Evolutionary conservation across 495 filamentous ascomycete genomes (phyloP), one percentile per base, ranked within the genome.

Genomic region (Neurospora tetraspora): DNA sequence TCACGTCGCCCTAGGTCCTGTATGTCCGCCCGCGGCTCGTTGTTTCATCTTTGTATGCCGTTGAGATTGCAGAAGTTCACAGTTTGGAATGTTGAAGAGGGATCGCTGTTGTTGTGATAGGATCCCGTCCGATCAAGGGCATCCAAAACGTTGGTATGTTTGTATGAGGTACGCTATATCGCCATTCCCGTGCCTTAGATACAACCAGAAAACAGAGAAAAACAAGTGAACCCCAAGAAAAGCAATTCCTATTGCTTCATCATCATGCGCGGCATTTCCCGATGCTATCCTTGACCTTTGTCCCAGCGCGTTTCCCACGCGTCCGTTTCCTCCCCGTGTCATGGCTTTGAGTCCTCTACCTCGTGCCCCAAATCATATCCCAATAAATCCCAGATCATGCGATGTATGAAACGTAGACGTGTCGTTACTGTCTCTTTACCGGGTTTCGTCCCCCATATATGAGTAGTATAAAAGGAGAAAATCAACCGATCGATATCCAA

Each of bases 371-470:
- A 3, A 18, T 65, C 53, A 16, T 65, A 65, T 34, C 53, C 53
- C 53, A 36, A 65, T 31, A 65, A 65, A 31, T 18, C 27, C 53
- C 53, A 18, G 12, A 65, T 8, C 53, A 65, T 65, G 53, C 53
- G 14, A 65, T 65, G 14, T 65, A 34, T 34, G 23, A 65, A 65
- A 65, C 53, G 6, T 65, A 65, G 7, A 31, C 53, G 27, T 65
- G 53, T 79, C 78, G 78, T 79, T 79, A 78, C 78, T 79, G 73
- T 71, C 74, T 78, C 73, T 75, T 72, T 73, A 71, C 76, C 69
- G 72, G 72, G 72, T 74, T 47, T 72, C 53, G 12, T 69, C 69
- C 69, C 72, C 74, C 75, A 78, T 77, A 72, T 70, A 72, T 73
- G 59, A 68, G 38, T 70, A 75, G 71, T 69, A 71, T 73, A 61